A percentile compares a stretch with the other conserved stretches of the same genome.
These are phyloP conservation scores for Nelumbo lutea DNA, from an alignment of 164 flowering plant species.

Conservation along the genomic window DNA sequence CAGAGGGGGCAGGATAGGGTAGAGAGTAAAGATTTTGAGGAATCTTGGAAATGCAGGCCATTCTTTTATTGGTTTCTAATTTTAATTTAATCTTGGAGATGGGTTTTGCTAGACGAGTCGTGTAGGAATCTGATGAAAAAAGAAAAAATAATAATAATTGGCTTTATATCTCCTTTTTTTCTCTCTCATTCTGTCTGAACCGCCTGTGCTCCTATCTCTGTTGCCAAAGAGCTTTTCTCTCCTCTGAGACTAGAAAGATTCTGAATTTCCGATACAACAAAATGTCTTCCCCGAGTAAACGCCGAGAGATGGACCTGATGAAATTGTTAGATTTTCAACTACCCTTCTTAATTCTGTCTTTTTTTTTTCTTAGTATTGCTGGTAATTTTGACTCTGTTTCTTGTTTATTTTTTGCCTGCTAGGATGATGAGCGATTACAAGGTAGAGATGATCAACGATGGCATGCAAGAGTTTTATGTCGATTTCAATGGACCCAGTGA, in stretches of 20 bases:
- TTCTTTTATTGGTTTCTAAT: no score
- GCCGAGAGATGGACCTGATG: slow-evolving; percentile 80
- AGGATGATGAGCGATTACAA: slow-evolving; percentile 87
- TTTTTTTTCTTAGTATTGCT: slow-evolving; percentile 1
- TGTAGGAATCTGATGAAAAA: no score
- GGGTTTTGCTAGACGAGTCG: no score
- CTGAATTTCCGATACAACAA: not conserved
- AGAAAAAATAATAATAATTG: no score
- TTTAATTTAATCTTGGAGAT: no score
- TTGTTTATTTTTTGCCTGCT: slow-evolving; percentile 1
- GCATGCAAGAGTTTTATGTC: slow-evolving; percentile 91
- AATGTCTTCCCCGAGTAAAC: slow-evolving; percentile 87
- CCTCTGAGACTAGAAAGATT: slow-evolving; percentile 2
- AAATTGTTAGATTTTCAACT: slow-evolving; percentile 39
- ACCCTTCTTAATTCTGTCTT: slow-evolving; percentile 3
- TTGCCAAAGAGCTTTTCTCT: slow-evolving; percentile 7
- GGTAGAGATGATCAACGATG: slow-evolving; percentile 95
- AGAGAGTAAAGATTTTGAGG: no score
- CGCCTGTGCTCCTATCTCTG: not conserved
- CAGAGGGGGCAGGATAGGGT: no score
- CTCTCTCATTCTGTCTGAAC: not conserved
- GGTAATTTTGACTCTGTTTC: not conserved
- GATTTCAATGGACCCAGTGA: slow-evolving; percentile 89
- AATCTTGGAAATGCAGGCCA: no score
- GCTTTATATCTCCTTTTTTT: not conserved